These are phyloP conservation scores for Amanita inopinata DNA, from an alignment of 768 basidiomycete species.

Conservation along the genomic window DNA sequence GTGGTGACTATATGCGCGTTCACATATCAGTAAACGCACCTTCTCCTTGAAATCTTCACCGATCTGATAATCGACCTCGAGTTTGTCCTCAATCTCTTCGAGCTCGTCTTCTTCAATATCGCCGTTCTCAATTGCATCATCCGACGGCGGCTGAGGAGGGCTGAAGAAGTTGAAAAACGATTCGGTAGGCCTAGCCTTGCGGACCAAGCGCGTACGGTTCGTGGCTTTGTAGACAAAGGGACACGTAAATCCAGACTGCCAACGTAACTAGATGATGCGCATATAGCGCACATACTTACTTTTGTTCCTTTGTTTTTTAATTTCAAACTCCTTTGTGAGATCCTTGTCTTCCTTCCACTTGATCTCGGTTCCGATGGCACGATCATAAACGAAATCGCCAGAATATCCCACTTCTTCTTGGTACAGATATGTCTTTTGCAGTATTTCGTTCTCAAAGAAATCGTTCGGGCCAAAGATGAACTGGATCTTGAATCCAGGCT, in stretches of 20 bases:
- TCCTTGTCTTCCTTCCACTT: slow-evolving; percentile 99
- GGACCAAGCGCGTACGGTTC: slow-evolving; percentile 71
- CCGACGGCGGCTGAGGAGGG: slow-evolving; percentile 65
- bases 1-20: neutral
- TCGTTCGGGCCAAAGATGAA: slow-evolving; percentile 81
- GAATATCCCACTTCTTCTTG: slow-evolving; percentile 88
- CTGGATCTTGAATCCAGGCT: slow-evolving; percentile 86
- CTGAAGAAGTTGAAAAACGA: slow-evolving; percentile 99
- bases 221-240: slow-evolving; percentile 47
- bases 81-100: slow-evolving; percentile 84
- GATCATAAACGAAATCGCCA: slow-evolving; percentile 96
- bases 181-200: slow-evolving; percentile 83
- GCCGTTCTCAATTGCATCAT: slow-evolving; percentile 55
- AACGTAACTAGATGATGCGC: slow-evolving; percentile 7
- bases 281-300: slow-evolving; percentile 39
- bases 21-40: slow-evolving; percentile 30
- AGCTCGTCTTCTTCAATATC: slow-evolving; percentile 80
- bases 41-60: slow-evolving; percentile 98
- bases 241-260: neutral
- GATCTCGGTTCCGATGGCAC: slow-evolving; percentile 87
- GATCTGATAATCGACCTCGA: slow-evolving; percentile 96
- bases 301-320: slow-evolving; percentile 99
- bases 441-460: slow-evolving; percentile 74
- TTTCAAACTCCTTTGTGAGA: slow-evolving; percentile 93
- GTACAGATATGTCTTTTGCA: slow-evolving; percentile 94